phyloP scores from a whole-genome alignment of 2,329 filamentous ascomycete species.

The Didymella pomorum region DNA sequence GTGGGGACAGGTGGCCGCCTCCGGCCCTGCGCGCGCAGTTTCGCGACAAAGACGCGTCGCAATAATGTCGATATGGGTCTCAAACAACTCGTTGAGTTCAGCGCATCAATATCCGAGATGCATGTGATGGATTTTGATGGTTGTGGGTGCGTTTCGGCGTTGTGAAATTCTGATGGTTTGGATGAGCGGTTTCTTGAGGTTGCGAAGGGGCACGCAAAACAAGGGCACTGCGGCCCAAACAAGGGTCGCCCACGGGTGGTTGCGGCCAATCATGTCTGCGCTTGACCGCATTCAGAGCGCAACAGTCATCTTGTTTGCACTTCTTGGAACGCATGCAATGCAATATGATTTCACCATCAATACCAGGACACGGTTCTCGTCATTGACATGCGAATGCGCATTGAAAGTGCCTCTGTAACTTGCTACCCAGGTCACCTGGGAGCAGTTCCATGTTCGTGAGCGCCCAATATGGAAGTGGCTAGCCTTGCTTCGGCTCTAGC shows the following conservation, averaged over 20 bases:
- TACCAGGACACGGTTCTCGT: background rate
- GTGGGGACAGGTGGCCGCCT: constrained; percentile 36
- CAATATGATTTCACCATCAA: background rate
- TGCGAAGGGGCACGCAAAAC: constrained; percentile 24
- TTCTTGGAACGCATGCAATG: background rate
- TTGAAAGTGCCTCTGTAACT: background rate
- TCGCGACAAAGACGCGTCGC: constrained; percentile 37
- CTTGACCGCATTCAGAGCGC: constrained; percentile 15
- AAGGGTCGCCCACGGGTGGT: background rate
- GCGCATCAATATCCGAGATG: constrained; percentile 33
- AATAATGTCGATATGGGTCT: constrained; percentile 44
- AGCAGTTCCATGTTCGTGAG: background rate
- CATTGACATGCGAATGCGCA: background rate
- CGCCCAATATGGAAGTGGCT: constrained; percentile 15
- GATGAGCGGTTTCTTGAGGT: constrained; percentile 26
- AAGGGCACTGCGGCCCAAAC: constrained; percentile 16
- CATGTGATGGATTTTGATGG: constrained; percentile 33
- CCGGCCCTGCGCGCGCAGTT: constrained; percentile 30
- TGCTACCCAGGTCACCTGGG: background rate
- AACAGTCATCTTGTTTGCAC: constrained; percentile 3
- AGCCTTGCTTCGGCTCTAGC: background rate
- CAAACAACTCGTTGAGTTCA: constrained; percentile 38
- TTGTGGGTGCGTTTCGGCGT: constrained; percentile 29
- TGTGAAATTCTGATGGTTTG: constrained; percentile 19
- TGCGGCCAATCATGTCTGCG: constrained; percentile 15